Percentiles rank a stretch among this genome's conserved stretches.
Conservation (phyloP, 345 rosid genomes). For the Durio zibethinus region DNA sequence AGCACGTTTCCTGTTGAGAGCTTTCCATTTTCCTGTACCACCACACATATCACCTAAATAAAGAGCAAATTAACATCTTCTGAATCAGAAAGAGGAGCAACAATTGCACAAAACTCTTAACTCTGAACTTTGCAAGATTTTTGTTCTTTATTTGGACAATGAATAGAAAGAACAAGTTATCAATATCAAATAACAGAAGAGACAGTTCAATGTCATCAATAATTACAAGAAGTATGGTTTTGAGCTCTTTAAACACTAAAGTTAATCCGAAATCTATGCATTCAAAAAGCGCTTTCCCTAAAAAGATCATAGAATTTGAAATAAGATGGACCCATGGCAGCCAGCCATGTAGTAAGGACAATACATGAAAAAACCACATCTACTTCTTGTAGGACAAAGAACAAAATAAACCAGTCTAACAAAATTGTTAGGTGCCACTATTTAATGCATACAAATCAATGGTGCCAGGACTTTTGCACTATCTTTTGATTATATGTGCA, state of each 20-base stretch:
- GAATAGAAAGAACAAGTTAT: background rate
- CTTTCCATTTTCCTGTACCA: conserved; percentile 99
- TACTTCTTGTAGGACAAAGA: background rate
- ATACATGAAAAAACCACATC: background rate
- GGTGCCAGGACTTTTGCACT: background rate
- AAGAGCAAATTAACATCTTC: conserved; percentile 21
- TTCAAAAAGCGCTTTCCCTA: background rate
- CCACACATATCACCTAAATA: conserved; percentile 96
- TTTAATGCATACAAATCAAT: background rate
- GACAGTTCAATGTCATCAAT: background rate
- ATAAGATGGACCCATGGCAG: background rate
- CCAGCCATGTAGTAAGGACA: background rate
- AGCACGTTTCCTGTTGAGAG: conserved; percentile 89
- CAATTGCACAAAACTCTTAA: background rate
- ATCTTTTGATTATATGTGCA: background rate
- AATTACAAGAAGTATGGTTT: background rate
- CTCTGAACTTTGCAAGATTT: background rate
- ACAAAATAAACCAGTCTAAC: background rate
- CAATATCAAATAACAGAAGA: background rate
- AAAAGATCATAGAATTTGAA: background rate
- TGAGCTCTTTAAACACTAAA: background rate
- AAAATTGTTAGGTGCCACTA: background rate
- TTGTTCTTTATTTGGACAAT: background rate
- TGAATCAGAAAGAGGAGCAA: background rate
- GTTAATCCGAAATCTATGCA: background rate